These are phyloP conservation scores for Heteromeles arbutifolia DNA, from an alignment of 306 rosid species.

Conservation along the genomic window DNA sequence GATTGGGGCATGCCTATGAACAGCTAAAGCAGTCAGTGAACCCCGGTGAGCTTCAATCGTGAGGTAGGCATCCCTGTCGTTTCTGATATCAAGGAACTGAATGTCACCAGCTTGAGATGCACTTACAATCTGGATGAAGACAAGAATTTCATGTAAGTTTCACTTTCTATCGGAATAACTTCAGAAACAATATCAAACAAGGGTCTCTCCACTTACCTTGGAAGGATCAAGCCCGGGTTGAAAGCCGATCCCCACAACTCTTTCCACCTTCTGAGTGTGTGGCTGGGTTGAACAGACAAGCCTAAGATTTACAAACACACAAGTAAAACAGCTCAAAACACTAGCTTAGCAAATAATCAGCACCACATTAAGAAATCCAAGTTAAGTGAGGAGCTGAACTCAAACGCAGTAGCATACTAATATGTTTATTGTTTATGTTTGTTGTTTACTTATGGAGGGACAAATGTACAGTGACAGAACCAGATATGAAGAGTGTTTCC, in stretches of 20 bases:
- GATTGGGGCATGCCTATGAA: slow-evolving; percentile 93
- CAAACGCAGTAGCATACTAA: neutral
- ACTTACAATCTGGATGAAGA: slow-evolving; percentile 68
- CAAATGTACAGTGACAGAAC: neutral
- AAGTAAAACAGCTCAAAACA: slow-evolving; percentile 1
- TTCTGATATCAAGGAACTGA: slow-evolving; percentile 94
- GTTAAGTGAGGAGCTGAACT: neutral
- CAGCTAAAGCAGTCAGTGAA: slow-evolving; percentile 90
- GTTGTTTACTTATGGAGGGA: no score
- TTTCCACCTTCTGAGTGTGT: slow-evolving; percentile 61
- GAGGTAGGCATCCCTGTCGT: slow-evolving; percentile 48
- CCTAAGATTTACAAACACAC: slow-evolving; percentile 35
- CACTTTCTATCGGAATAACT: neutral
- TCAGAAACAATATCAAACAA: neutral
- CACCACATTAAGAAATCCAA: neutral
- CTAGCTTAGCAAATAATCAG: neutral
- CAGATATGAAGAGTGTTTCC: neutral
- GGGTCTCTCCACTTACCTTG: slow-evolving; percentile 51
- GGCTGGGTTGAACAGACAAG: slow-evolving; percentile 69
- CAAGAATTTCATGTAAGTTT: neutral
- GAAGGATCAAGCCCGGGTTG: slow-evolving; percentile 93
- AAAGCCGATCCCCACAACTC: slow-evolving; percentile 91
- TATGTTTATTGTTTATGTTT: neutral
- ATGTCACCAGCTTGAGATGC: slow-evolving; percentile 97
- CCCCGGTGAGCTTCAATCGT: slow-evolving; percentile 85